Conservation (phyloP, 495 filamentous ascomycete genomes). For the Cercophora scortea region DNA sequence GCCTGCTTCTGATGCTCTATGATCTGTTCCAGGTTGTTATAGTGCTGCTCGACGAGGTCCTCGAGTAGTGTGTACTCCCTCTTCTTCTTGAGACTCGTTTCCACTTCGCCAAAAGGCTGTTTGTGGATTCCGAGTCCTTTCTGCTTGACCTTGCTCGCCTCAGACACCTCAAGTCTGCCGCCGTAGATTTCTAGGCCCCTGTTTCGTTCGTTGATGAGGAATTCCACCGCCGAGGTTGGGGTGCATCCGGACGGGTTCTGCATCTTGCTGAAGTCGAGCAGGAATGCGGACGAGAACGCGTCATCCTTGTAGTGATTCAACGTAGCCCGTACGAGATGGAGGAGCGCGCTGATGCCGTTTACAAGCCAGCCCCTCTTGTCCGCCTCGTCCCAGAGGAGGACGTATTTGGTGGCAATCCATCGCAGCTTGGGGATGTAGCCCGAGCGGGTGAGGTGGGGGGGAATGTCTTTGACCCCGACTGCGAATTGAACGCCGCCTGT, state of each 20-base stretch:
- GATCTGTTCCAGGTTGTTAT: conserved; percentile 20
- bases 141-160: neutral
- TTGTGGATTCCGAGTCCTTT: neutral
- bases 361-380: conserved; percentile 27
- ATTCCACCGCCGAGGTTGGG: conserved; percentile 6
- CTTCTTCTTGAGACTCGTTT: neutral
- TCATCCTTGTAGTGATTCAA: conserved; percentile 8
- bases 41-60: conserved; percentile 13
- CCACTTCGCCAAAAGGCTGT: neutral
- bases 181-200: conserved; percentile 12
- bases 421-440: conserved; percentile 12
- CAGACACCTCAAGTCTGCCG: neutral
- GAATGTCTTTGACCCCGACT: conserved; percentile 17
- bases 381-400: conserved; percentile 22
- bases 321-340: conserved; percentile 22
- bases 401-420: conserved; percentile 12
- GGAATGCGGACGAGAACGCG: neutral
- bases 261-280: neutral
- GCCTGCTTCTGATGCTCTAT: conserved; percentile 17
- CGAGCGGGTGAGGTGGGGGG: conserved; percentile 7
- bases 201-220: conserved; percentile 14
- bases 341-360: conserved; percentile 22
- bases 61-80: conserved; percentile 6
- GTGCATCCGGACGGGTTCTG: neutral
- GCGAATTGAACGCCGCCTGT: conserved; percentile 8